A percentile compares a stretch with the other conserved stretches of the same genome.
These are phyloP conservation scores for Colletotrichum sublineola DNA, from an alignment of 2,329 filamentous ascomycete species.

Conservation along the genomic window DNA sequence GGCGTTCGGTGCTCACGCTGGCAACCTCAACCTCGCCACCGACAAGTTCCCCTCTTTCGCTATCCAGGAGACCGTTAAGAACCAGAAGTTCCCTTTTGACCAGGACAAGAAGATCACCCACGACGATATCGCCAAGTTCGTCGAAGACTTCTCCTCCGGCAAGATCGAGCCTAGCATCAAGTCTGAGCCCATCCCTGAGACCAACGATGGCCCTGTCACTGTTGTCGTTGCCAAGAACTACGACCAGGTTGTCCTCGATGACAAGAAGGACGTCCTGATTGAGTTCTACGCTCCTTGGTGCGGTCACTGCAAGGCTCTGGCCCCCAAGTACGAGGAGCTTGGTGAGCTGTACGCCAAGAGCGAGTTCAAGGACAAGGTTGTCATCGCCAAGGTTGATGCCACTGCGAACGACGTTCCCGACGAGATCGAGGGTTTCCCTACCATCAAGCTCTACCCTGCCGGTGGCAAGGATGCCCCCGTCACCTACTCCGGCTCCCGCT, in stretches of 20 bases:
- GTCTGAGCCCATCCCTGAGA: constrained; percentile 96
- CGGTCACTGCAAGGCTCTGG: constrained; percentile 98
- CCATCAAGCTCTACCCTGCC: constrained; percentile 97
- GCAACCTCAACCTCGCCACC: constrained; percentile 96
- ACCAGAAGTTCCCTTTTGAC: constrained; percentile 96
- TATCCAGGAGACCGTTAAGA: constrained; percentile 95
- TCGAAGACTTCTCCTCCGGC: constrained; percentile 86
- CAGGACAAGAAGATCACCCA: constrained; percentile 83
- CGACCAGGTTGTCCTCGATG: constrained; percentile 89
- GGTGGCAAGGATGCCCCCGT: constrained; percentile 87
- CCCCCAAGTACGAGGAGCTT: constrained; percentile 96
- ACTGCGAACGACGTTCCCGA: constrained; percentile 97
- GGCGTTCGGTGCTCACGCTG: constrained; percentile 92
- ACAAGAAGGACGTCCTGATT: constrained; percentile 95
- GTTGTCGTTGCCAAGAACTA: constrained; percentile 95
- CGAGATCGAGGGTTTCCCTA: constrained; percentile 97
- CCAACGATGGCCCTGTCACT: constrained; percentile 88
- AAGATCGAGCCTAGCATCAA: constrained; percentile 98
- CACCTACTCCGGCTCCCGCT: constrained; percentile 89
- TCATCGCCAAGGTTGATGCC: constrained; percentile 97
- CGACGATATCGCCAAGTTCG: constrained; percentile 81
- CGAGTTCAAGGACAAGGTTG: constrained; percentile 84
- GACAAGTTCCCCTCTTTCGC: constrained; percentile 98
- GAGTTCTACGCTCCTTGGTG: constrained; percentile 99
- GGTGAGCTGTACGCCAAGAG: constrained; percentile 81